Conservation (phyloP, 768 basidiomycete genomes). For the Rhodotorula taiwanensis region DNA sequence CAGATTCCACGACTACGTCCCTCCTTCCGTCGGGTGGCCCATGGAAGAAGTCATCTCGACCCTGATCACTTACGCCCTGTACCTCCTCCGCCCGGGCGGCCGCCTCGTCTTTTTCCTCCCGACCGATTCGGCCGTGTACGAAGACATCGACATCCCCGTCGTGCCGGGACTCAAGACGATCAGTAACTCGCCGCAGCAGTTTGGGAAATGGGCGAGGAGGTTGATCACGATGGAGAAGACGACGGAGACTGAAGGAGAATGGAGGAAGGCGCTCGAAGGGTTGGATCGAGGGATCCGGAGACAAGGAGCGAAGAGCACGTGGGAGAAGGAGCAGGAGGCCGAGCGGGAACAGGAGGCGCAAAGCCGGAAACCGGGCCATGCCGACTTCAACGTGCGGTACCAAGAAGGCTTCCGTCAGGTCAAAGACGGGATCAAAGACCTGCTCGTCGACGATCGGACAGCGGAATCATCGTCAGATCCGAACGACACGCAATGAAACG, state of each 20-base stretch:
- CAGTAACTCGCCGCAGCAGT: constrained; percentile 83
- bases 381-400: constrained; percentile 79
- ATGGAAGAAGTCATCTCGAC: constrained; percentile 73
- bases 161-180: constrained; percentile 82
- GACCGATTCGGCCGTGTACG: constrained; percentile 68
- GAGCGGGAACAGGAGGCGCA: neutral
- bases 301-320: constrained; percentile 28
- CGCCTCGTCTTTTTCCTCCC: constrained; percentile 93
- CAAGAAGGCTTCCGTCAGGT: constrained; percentile 61
- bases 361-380: constrained; percentile 67
- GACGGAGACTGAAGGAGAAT: constrained; percentile 42
- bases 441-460: too few species aligned
- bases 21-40: constrained; percentile 87
- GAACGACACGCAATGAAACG: too few species aligned
- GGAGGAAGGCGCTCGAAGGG: constrained; percentile 44
- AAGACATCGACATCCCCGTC: constrained; percentile 71
- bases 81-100: constrained; percentile 74
- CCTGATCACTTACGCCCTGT: constrained; percentile 71
- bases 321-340: constrained; percentile 20
- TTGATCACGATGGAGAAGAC: constrained; percentile 83
- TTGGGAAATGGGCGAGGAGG: constrained; percentile 88
- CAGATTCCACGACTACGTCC: constrained; percentile 57
- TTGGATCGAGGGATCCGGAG: constrained; percentile 54
- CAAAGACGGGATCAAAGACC: too few species aligned
- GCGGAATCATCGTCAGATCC: too few species aligned